These are phyloP conservation scores for Lomentospora prolificans DNA, from an alignment of 2,329 filamentous ascomycete genomes.

Conservation along the genomic window DNA sequence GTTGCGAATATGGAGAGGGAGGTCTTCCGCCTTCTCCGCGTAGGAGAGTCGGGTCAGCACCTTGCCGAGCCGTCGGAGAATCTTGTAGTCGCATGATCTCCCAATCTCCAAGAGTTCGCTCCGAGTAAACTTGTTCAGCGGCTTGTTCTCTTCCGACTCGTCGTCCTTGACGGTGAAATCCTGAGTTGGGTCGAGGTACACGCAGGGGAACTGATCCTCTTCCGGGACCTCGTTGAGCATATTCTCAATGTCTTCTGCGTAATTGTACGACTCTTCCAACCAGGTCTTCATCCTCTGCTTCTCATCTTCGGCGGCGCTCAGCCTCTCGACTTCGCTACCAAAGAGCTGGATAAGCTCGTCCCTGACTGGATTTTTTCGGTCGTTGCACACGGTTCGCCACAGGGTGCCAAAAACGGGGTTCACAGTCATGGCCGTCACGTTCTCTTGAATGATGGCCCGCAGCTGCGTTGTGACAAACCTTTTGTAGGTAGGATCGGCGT, in stretches of 20 bases:
- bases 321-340: conserved; percentile 24
- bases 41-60: conserved; percentile 37
- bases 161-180: conserved; percentile 19
- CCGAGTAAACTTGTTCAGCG: conserved; percentile 27
- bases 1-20: conserved; percentile 32
- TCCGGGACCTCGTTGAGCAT: conserved; percentile 26
- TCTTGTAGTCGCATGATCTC: conserved; percentile 36
- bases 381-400: conserved; percentile 39
- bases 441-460: conserved; percentile 29
- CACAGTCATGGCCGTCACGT: conserved; percentile 32
- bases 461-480: conserved; percentile 28
- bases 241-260: conserved; percentile 29
- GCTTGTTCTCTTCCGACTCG: conserved; percentile 15
- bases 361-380: conserved; percentile 29
- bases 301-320: conserved; percentile 20
- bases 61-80: conserved; percentile 35
- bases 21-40: conserved; percentile 25
- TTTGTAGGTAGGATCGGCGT: conserved; percentile 26
- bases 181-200: conserved; percentile 39
- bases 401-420: conserved; percentile 41
- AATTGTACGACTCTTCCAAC: conserved; percentile 42
- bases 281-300: conserved; percentile 32
- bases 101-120: conserved; percentile 41
- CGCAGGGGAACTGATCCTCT: conserved; percentile 32
- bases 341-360: conserved; percentile 32